Evolutionary conservation across 768 basidiomycete genomes (phyloP).

Genomic region (Suillus ampliporus): DNA sequence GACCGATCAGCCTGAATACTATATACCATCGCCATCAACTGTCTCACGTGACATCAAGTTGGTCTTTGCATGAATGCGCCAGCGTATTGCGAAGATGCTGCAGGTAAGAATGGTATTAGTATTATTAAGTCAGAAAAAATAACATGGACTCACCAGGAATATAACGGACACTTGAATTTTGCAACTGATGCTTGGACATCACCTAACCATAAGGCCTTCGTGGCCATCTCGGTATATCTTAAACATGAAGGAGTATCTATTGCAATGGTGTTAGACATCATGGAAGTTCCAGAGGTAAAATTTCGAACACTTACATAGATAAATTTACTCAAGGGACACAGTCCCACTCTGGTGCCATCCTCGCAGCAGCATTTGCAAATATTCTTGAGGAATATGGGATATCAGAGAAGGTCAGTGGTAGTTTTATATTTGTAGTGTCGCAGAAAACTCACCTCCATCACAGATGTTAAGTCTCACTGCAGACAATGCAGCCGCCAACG

Average conservation of each 20-base stretch:
- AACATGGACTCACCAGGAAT: conserved; percentile 20
- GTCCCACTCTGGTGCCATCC: conserved; percentile 24
- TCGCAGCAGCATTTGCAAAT: conserved; percentile 22
- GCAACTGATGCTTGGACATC: conserved; percentile 45
- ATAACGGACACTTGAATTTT: conserved; percentile 37
- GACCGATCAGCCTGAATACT: conserved; percentile 27
- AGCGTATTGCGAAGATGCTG: conserved; percentile 36
- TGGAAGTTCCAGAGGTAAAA: conserved; percentile 38
- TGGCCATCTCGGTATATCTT: conserved; percentile 40
- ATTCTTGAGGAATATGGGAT: conserved; percentile 32
- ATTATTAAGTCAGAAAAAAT: no score
- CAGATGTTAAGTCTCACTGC: no score
- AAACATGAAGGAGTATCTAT: conserved; percentile 34
- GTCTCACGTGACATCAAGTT: conserved; percentile 38
- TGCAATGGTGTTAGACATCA: conserved; percentile 39
- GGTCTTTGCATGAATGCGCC: conserved; percentile 28
- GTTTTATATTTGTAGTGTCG: no score
- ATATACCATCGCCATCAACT: conserved; percentile 39
- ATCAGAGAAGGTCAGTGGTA: conserved; percentile 12
- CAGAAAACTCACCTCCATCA: no score
- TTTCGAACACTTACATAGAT: no score
- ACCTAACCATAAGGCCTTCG: conserved; percentile 39
- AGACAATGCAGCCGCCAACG: conserved; percentile 35
- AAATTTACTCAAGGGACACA: not conserved
- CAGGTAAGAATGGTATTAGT: conserved; percentile 11